Evolutionary conservation across 75 land plant genomes (phyloP).

Genomic region (Azolla pinnata): DNA sequence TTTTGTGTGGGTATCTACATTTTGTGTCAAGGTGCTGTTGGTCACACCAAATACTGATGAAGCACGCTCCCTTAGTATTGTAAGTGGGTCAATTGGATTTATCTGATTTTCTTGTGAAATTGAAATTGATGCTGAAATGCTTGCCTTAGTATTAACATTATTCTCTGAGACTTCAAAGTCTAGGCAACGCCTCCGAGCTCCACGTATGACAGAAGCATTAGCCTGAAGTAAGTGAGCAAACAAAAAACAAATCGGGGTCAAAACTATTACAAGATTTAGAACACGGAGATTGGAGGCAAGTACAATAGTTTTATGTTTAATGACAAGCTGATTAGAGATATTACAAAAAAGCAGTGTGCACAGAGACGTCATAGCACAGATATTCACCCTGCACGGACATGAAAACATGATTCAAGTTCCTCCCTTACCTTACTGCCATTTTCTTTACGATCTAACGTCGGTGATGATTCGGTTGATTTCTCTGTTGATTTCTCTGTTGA

Average conservation of each 20-base stretch:
- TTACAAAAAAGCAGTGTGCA: not conserved
- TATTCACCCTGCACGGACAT: not conserved
- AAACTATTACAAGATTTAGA: not conserved
- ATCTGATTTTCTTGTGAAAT: no score
- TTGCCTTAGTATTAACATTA: conserved; percentile 3
- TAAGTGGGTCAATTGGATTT: no score
- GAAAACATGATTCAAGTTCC: no score
- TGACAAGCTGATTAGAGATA: not conserved
- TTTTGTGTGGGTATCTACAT: conserved; percentile 1
- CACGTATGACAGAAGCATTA: no score
- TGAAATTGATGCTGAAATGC: conserved; percentile 4
- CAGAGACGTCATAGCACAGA: not conserved
- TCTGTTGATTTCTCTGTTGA: no score
- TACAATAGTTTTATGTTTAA: not conserved
- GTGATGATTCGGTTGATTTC: no score
- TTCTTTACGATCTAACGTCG: no score
- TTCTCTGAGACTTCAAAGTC: conserved; percentile 31
- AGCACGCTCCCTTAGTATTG: conserved; percentile 9
- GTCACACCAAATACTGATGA: conserved; percentile 9
- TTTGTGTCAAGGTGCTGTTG: not conserved
- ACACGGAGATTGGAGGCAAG: not conserved
- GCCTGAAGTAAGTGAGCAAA: no score
- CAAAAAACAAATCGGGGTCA: no score
- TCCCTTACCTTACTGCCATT: no score
- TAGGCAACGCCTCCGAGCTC: conserved; percentile 26